Evolutionary conservation across 2,329 filamentous ascomycete genomes (phyloP).

Genomic region (Venturia pyrina): DNA sequence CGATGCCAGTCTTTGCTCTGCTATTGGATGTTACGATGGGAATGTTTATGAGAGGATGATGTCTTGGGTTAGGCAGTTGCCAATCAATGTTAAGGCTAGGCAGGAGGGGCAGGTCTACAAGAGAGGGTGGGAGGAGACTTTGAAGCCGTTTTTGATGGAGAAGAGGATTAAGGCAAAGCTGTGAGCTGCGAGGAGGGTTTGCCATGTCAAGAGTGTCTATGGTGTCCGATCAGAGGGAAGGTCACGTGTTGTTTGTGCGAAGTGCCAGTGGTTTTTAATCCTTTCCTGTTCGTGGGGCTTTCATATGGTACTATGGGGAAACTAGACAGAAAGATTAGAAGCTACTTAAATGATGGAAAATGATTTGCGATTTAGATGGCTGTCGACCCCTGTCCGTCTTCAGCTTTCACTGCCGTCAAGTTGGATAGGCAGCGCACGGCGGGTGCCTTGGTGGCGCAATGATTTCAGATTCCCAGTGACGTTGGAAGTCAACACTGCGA

Average conservation of each 20-base stretch:
- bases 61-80: conserved; percentile 21
- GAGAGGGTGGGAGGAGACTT: conserved; percentile 16
- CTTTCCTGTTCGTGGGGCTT: too few species aligned
- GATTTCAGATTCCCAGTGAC: neutral
- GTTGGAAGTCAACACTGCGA: neutral
- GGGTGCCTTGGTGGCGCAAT: neutral
- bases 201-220: too few species aligned
- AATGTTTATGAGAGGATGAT: conserved; percentile 14
- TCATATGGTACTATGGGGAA: too few species aligned
- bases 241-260: too few species aligned
- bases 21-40: neutral
- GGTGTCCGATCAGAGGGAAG: too few species aligned
- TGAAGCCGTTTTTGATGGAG: conserved; percentile 13
- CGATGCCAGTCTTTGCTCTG: conserved; percentile 1
- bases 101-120: conserved; percentile 14
- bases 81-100: conserved; percentile 18
- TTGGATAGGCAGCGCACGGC: neutral
- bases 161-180: conserved; percentile 10
- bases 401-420: too few species aligned
- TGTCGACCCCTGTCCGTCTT: neutral
- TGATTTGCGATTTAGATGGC: neutral
- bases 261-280: too few species aligned
- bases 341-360: neutral
- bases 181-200: too few species aligned
- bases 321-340: too few species aligned